Percentiles rank a stretch among this genome's conserved stretches.
phyloP scores from a whole-genome alignment of 2,329 filamentous ascomycete genomes.

The Colletotrichum trifolii region DNA sequence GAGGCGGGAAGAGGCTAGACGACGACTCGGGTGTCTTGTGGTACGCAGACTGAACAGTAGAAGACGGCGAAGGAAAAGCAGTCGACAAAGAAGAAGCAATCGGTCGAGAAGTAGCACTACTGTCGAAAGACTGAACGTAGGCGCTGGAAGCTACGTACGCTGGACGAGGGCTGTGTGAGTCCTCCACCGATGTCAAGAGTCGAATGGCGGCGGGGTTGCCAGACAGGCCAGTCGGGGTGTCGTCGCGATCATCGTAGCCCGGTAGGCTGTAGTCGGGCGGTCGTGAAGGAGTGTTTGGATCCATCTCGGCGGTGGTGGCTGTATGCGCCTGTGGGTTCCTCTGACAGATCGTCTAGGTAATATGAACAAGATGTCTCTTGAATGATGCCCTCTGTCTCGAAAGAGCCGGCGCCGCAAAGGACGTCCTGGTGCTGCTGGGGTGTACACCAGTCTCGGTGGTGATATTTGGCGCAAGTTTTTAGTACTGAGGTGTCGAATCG shows the following conservation, averaged over 20 bases:
- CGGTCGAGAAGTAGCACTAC: slow-evolving; percentile 27
- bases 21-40: slow-evolving; percentile 36
- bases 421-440: not conserved
- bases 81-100: not conserved
- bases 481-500: not conserved
- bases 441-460: slow-evolving; percentile 8
- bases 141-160: slow-evolving; percentile 60
- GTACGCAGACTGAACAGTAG: slow-evolving; percentile 35
- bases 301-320: slow-evolving; percentile 50
- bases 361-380: slow-evolving; percentile 1
- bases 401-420: slow-evolving; percentile 29
- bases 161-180: slow-evolving; percentile 58
- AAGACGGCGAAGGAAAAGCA: not conserved
- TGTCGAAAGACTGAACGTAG: slow-evolving; percentile 11
- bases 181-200: slow-evolving; percentile 72
- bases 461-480: not conserved
- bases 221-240: slow-evolving; percentile 56
- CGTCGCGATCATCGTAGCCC: slow-evolving; percentile 65
- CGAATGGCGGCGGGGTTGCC: slow-evolving; percentile 65
- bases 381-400: slow-evolving; percentile 20
- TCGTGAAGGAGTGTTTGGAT: slow-evolving; percentile 61
- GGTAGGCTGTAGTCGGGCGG: slow-evolving; percentile 69
- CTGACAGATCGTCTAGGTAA: no score
- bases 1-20: slow-evolving; percentile 39
- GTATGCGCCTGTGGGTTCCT: slow-evolving; percentile 11